Conservation (phyloP, 345 rosid species). For the Alliaria petiolata region DNA sequence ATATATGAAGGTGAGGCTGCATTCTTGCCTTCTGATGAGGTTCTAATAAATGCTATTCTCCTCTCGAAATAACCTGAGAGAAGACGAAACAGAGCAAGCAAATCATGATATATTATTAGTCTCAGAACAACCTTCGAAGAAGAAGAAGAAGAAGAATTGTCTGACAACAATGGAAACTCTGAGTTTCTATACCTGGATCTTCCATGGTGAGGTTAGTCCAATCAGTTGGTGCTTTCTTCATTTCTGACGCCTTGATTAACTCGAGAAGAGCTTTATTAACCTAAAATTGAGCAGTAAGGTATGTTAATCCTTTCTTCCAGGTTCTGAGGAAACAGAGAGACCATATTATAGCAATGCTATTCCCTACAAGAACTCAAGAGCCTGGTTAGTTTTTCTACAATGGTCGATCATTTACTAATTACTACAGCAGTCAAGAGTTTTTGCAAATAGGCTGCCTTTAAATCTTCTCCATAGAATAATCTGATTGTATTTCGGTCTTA, state of each 20-base stretch:
- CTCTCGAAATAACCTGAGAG: conserved; percentile 45
- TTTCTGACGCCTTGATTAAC: conserved; percentile 60
- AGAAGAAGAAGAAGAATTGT: background rate
- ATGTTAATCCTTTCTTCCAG: conserved; percentile 5
- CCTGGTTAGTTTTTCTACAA: conserved; percentile 8
- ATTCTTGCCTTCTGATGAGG: conserved; percentile 36
- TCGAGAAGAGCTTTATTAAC: conserved; percentile 84
- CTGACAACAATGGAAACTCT: background rate
- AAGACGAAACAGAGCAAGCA: background rate
- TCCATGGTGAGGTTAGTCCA: conserved; percentile 67
- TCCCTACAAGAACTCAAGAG: background rate
- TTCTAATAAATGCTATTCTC: conserved; percentile 30
- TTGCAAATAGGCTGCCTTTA: background rate
- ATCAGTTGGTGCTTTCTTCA: conserved; percentile 47
- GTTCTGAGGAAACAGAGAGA: background rate
- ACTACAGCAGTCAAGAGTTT: background rate
- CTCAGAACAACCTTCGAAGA: background rate
- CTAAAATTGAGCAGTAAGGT: conserved; percentile 39
- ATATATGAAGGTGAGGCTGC: conserved; percentile 1
- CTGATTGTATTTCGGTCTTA: background rate
- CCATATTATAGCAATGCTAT: conserved; percentile 4
- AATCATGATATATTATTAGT: conserved; percentile 5
- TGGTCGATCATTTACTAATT: background rate
- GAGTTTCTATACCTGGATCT: conserved; percentile 38
- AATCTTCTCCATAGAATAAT: background rate